phyloP scores from a whole-genome alignment of 2,329 filamentous ascomycete genomes.

The Talaromyces sp. region DNA sequence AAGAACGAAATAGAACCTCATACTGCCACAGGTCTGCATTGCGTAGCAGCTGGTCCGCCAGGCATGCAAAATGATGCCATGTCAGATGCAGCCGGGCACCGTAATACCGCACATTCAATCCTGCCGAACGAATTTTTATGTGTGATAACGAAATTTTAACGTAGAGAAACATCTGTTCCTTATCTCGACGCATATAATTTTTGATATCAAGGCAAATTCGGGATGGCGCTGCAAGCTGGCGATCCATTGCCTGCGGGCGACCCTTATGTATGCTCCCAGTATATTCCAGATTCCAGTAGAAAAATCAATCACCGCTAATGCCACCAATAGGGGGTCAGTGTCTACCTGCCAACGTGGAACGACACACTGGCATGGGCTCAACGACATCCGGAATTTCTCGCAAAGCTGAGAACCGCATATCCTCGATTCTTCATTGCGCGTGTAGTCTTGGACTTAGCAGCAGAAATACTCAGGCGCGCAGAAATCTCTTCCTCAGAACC shows the following conservation, averaged over 20 bases:
- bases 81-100: not conserved
- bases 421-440: constrained; percentile 13
- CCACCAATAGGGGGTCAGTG: constrained; percentile 2
- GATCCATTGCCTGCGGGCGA: constrained; percentile 2
- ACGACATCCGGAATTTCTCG: constrained; percentile 8
- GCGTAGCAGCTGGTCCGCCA: not conserved
- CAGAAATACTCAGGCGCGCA: not conserved
- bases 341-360: constrained; percentile 10
- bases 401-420: constrained; percentile 9
- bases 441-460: constrained; percentile 4
- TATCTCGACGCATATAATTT: not conserved
- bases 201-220: not conserved
- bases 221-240: not conserved
- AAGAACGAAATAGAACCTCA: not conserved
- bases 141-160: not conserved
- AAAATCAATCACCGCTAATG: not conserved
- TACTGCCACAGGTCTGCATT: not conserved
- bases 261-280: not conserved
- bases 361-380: constrained; percentile 12
- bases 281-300: too few species aligned
- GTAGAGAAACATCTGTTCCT: not conserved
- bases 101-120: not conserved
- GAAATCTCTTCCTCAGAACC: not conserved
- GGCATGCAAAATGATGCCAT: not conserved
- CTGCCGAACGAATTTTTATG: not conserved